Evolutionary conservation across 2,329 filamentous ascomycete species (phyloP).

Genomic region (Fusarium sp.): DNA sequence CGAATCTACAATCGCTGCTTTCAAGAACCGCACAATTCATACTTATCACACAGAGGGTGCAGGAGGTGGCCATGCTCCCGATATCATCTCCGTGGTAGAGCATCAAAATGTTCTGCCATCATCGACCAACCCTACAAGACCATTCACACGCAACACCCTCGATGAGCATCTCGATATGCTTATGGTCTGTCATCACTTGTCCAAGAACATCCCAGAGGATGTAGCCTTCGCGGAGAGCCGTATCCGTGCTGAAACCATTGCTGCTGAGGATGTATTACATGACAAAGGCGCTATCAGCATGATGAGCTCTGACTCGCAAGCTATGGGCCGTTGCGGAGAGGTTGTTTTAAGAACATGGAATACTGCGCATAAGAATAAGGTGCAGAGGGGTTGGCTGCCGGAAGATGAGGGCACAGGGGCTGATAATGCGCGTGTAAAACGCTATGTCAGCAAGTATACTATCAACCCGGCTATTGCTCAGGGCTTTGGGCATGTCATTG

Average conservation of each 20-base stretch:
- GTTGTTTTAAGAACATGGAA: constrained; percentile 95
- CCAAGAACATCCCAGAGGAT: constrained; percentile 92
- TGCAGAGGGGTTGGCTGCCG: constrained; percentile 78
- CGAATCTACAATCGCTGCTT: constrained; percentile 85
- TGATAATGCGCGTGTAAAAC: constrained; percentile 91
- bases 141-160: constrained; percentile 90
- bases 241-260: constrained; percentile 95
- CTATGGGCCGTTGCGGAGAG: constrained; percentile 96
- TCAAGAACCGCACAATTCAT: constrained; percentile 89
- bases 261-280: constrained; percentile 94
- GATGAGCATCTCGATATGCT: constrained; percentile 98
- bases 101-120: constrained; percentile 88
- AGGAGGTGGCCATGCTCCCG: constrained; percentile 92
- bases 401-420: constrained; percentile 83
- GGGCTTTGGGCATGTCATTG: constrained; percentile 87
- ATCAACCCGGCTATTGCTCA: constrained; percentile 93
- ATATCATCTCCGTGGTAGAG: constrained; percentile 95
- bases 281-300: constrained; percentile 95
- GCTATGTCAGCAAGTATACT: constrained; percentile 96
- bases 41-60: constrained; percentile 98
- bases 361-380: constrained; percentile 96
- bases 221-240: constrained; percentile 94
- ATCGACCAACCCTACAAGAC: constrained; percentile 91
- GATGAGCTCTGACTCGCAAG: constrained; percentile 96
- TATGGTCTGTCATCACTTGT: constrained; percentile 97